Evolutionary conservation across 768 basidiomycete genomes (phyloP).

Genomic region (Pleurotus tuber-regium): DNA sequence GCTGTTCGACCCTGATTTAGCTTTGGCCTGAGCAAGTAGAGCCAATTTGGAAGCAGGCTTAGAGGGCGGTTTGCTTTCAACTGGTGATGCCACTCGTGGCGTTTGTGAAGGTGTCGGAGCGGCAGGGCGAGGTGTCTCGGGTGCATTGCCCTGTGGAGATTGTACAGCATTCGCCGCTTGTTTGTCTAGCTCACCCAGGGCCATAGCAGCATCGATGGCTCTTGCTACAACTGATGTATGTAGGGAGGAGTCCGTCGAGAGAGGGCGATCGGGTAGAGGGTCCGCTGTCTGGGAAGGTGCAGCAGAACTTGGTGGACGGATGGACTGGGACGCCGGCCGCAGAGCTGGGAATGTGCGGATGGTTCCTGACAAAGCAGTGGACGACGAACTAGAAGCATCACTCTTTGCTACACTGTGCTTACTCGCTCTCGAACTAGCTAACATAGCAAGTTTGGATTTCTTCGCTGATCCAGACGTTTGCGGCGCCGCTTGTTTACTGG

Average conservation of each 20-base stretch:
- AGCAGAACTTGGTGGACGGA: conserved; percentile 34
- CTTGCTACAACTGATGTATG: conserved; percentile 43
- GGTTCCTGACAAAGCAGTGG: conserved; percentile 52
- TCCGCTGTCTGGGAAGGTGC: conserved; percentile 23
- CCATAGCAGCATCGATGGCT: conserved; percentile 67
- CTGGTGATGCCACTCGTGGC: conserved; percentile 12
- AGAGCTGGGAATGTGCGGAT: conserved; percentile 71
- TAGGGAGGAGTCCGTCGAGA: conserved; percentile 52
- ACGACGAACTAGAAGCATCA: conserved; percentile 54
- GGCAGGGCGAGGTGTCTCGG: conserved; percentile 6
- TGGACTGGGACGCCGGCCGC: conserved; percentile 64
- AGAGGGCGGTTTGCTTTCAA: conserved; percentile 1
- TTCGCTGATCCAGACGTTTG: conserved; percentile 29
- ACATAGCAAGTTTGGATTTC: conserved; percentile 65
- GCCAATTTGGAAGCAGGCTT: conserved; percentile 71
- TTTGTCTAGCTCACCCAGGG: conserved; percentile 54
- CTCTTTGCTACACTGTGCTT: conserved; percentile 31
- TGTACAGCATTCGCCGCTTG: conserved; percentile 15
- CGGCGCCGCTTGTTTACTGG: conserved; percentile 27
- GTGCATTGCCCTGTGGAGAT: background rate
- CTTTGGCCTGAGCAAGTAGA: conserved; percentile 63
- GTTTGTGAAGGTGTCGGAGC: conserved; percentile 18
- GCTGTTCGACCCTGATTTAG: conserved; percentile 23
- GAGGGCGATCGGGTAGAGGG: conserved; percentile 22
- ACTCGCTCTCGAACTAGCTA: conserved; percentile 65